Conservation (phyloP, 441 rosid genomes). For the Mallotus japonicus region DNA sequence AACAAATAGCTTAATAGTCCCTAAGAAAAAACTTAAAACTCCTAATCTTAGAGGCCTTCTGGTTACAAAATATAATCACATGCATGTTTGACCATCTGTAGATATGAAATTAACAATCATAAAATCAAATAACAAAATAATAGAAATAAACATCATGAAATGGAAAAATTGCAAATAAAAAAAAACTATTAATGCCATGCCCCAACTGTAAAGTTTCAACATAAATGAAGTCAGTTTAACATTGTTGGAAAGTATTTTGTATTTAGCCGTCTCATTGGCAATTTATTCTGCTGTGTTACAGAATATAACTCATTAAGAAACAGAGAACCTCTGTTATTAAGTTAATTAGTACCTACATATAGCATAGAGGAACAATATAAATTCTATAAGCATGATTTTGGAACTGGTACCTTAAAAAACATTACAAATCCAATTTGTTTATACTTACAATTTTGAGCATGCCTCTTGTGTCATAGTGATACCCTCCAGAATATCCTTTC, state of each 20-base stretch:
- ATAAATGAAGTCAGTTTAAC: background rate
- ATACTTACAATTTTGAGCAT: constrained; percentile 61
- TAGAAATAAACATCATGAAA: too few species aligned
- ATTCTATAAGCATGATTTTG: too few species aligned
- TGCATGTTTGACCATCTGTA: background rate
- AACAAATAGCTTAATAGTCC: background rate
- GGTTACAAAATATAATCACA: background rate
- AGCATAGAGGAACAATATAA: background rate
- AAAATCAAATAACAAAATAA: background rate
- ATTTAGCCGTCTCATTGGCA: background rate
- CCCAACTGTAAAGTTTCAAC: constrained; percentile 15
- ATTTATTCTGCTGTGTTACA: constrained; percentile 9
- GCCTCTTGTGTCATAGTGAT: constrained; percentile 83
- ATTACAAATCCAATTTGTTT: background rate
- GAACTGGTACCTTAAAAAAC: background rate
- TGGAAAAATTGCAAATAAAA: background rate
- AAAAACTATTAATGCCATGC: background rate
- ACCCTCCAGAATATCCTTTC: constrained; percentile 76
- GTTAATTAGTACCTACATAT: background rate
- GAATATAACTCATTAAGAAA: background rate
- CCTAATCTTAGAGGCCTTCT: background rate
- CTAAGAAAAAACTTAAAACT: background rate
- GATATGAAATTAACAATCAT: background rate
- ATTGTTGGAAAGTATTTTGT: background rate
- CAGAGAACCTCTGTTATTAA: too few species aligned